phyloP scores from a whole-genome alignment of 2,329 filamentous ascomycete genomes.

The Gnomoniopsis sp. region DNA sequence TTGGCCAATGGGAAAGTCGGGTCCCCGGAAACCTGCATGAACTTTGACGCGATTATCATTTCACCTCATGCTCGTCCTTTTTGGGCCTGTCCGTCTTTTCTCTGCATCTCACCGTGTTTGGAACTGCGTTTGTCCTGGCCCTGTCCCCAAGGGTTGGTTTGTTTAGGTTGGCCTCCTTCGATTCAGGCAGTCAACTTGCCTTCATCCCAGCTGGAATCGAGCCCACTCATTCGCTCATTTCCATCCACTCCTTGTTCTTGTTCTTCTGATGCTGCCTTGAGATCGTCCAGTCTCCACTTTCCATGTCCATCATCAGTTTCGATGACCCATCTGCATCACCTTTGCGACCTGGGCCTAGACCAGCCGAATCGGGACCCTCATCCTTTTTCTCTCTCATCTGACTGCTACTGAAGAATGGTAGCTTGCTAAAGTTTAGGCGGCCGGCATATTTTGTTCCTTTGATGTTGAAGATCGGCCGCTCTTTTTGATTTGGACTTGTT shows the following conservation, averaged over 20 bases:
- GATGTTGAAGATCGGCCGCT: not conserved
- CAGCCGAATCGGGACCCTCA: not conserved
- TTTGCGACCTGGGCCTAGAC: not conserved
- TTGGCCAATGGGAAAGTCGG: not conserved
- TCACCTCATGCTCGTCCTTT: not conserved
- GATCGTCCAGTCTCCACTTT: not conserved
- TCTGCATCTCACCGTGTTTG: not conserved
- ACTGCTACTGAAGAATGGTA: not conserved
- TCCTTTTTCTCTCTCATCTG: not conserved
- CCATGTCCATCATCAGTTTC: not conserved
- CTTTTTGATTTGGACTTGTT: not conserved
- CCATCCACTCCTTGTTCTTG: not conserved
- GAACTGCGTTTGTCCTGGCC: not conserved
- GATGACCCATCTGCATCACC: not conserved
- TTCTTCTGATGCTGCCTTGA: not conserved
- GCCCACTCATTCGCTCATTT: conserved; percentile 1
- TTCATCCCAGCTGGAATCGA: conserved; percentile 3
- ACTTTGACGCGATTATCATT: conserved; percentile 4
- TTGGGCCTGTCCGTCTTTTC: not conserved
- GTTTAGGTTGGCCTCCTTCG: not conserved
- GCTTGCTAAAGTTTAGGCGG: too few relatives aligned
- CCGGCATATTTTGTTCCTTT: not conserved
- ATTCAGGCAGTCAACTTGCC: not conserved
- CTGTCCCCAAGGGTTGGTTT: not conserved
- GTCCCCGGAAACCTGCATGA: not conserved